Evolutionary conservation across 805 yeast genomes (phyloP).

Genomic region (Wickerhamomyces strasburgensis): DNA sequence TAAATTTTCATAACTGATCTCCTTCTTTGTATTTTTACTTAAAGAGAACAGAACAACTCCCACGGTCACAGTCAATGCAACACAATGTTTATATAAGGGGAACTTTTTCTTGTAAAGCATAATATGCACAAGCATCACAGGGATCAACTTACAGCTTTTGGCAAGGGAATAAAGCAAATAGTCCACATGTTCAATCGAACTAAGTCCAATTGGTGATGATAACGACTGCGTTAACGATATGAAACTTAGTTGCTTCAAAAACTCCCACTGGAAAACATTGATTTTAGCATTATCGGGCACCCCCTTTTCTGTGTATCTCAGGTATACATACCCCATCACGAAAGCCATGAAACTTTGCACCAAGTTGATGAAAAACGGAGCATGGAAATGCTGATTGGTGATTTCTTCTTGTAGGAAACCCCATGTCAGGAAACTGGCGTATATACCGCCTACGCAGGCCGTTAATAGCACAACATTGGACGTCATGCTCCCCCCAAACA

Average conservation of each 20-base stretch:
- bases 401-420: constrained; percentile 87
- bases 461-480: constrained; percentile 13
- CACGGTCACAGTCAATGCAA: constrained; percentile 69
- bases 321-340: constrained; percentile 58
- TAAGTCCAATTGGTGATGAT: constrained; percentile 78
- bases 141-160: constrained; percentile 89
- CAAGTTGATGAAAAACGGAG: constrained; percentile 73
- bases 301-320: constrained; percentile 27
- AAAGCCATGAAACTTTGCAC: constrained; percentile 73
- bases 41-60: constrained; percentile 83
- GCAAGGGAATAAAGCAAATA: constrained; percentile 81
- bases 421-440: constrained; percentile 86
- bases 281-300: constrained; percentile 2
- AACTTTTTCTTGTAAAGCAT: constrained; percentile 64
- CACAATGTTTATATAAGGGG: constrained; percentile 70
- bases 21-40: constrained; percentile 32
- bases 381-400: constrained; percentile 55
- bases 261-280: constrained; percentile 13
- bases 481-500: no score
- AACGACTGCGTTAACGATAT: constrained; percentile 57
- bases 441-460: constrained; percentile 57
- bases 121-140: constrained; percentile 85
- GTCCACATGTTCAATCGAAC: constrained; percentile 76
- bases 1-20: constrained; percentile 6
- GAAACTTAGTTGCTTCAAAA: constrained; percentile 19